A percentile compares a stretch with the other conserved stretches of the same genome.
Evolutionary conservation across 257 asterid genomes (phyloP).

Genomic region (Solanum dulcamara): DNA sequence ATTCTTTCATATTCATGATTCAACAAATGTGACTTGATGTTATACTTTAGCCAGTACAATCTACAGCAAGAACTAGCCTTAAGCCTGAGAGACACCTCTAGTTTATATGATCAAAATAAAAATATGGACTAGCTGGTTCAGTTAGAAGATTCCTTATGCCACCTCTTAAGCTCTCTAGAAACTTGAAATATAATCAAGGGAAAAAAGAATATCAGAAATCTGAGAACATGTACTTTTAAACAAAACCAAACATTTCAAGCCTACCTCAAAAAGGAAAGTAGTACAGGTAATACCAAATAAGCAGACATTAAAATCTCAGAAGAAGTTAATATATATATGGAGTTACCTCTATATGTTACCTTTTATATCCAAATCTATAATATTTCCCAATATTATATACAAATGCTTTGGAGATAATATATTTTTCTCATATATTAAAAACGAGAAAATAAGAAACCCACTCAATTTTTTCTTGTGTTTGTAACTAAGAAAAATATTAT

Average conservation of each 20-base stretch:
- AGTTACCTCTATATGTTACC: not conserved
- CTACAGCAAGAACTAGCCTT: not conserved
- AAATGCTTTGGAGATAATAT: too few relatives aligned
- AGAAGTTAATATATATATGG: not conserved
- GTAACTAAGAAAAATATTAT: too few relatives aligned
- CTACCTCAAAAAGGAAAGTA: not conserved
- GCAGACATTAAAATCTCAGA: not conserved
- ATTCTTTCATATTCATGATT: not conserved
- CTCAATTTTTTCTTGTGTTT: too few relatives aligned
- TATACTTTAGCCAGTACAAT: not conserved
- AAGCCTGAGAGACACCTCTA: not conserved
- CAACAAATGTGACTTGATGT: not conserved
- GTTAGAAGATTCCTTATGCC: not conserved
- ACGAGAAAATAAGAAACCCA: too few relatives aligned
- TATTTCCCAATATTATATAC: too few relatives aligned
- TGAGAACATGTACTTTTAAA: not conserved
- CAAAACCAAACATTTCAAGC: not conserved
- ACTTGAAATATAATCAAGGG: not conserved
- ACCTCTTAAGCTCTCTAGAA: not conserved
- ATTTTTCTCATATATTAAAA: too few relatives aligned
- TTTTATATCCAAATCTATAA: too few relatives aligned
- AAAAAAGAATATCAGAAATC: not conserved
- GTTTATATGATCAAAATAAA: not conserved
- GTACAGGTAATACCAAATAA: not conserved
- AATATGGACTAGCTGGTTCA: not conserved